Conservation (phyloP, 2,329 filamentous ascomycete species). For the Amesomyces nigricolor region DNA sequence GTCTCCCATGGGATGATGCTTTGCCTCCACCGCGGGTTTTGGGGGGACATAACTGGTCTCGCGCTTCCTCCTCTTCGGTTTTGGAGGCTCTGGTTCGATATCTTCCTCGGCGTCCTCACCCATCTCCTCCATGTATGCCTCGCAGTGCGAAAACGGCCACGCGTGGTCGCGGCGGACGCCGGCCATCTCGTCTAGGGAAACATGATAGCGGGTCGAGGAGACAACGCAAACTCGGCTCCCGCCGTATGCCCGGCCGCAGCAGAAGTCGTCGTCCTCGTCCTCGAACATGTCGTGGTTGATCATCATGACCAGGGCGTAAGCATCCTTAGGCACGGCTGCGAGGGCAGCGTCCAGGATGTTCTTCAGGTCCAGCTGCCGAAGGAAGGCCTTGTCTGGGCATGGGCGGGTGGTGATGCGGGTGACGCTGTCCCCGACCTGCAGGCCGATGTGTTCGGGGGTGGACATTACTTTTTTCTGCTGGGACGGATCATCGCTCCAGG, state of each 20-base stretch:
- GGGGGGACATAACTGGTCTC: not conserved
- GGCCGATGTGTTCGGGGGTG: conserved; percentile 38
- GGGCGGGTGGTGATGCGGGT: conserved; percentile 48
- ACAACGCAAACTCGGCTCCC: conserved; percentile 58
- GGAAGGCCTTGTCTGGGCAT: conserved; percentile 42
- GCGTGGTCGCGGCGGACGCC: conserved; percentile 44
- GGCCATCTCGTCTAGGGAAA: conserved; percentile 38
- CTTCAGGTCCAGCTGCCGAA: conserved; percentile 51
- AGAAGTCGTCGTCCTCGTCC: conserved; percentile 60
- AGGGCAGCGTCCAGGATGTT: conserved; percentile 56
- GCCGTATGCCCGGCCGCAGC: conserved; percentile 61
- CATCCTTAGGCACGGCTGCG: conserved; percentile 49
- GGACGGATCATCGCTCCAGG: conserved; percentile 40
- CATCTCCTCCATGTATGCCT: conserved; percentile 39
- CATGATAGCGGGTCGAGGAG: conserved; percentile 56
- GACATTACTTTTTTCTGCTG: conserved; percentile 16
- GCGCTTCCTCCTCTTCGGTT: not conserved
- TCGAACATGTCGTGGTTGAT: conserved; percentile 61
- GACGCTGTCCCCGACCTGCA: conserved; percentile 34
- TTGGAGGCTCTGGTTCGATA: not conserved
- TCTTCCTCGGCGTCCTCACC: conserved; percentile 25
- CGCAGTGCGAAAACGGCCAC: conserved; percentile 62
- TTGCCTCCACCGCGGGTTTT: not conserved
- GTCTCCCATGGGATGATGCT: not conserved
- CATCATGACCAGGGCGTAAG: conserved; percentile 53